These are phyloP conservation scores for Chaetomiaceae sp. DNA, from an alignment of 2,329 filamentous ascomycete species.

Conservation along the genomic window DNA sequence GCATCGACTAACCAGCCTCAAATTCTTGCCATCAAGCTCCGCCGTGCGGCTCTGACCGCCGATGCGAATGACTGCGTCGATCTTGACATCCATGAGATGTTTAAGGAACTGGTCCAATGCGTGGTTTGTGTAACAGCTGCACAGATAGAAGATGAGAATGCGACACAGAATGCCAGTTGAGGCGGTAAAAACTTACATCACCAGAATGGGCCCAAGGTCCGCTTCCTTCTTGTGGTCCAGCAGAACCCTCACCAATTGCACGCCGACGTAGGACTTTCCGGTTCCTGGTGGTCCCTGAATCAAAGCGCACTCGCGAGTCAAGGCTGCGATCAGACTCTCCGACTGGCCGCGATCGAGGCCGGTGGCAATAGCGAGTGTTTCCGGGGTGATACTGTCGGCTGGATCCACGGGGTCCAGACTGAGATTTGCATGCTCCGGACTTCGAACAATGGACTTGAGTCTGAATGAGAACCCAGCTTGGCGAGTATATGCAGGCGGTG, in stretches of 20 bases:
- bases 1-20: constrained; percentile 34
- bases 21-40: constrained; percentile 43
- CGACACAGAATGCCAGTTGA: not conserved
- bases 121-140: constrained; percentile 46
- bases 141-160: not conserved
- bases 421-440: not conserved
- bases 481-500: not conserved
- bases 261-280: constrained; percentile 58
- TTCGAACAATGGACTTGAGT: not conserved
- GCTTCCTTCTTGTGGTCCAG: constrained; percentile 37
- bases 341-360: constrained; percentile 48
- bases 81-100: constrained; percentile 44
- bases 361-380: constrained; percentile 16
- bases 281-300: constrained; percentile 68
- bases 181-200: constrained; percentile 24
- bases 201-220: constrained; percentile 40
- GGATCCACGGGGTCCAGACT: not conserved
- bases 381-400: not conserved
- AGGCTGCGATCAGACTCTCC: constrained; percentile 44
- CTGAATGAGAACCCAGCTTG: constrained; percentile 9
- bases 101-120: constrained; percentile 54
- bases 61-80: constrained; percentile 53
- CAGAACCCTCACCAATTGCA: constrained; percentile 51
- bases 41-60: constrained; percentile 53
- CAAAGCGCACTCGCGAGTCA: constrained; percentile 49